Evolutionary conservation across 2,329 filamentous ascomycete genomes (phyloP), one percentile per base, ranked within the genome.

Genomic region (Hysterium pulicare): DNA sequence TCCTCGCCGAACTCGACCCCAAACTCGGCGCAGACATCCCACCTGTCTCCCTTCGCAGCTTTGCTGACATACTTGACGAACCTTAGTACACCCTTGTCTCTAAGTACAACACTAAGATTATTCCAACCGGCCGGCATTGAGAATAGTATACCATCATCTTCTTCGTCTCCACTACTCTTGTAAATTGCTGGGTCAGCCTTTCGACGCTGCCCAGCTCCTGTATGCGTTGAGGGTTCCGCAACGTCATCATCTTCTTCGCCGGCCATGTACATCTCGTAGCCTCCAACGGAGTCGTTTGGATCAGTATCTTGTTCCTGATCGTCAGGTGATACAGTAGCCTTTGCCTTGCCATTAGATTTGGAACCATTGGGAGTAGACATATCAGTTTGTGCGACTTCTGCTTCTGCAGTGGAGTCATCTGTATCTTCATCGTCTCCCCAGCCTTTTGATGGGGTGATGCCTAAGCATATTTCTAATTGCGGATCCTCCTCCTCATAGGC

Each of bases 61-160:
- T 76, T 76, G 67, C 86, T 94, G 17, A 98, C 86, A 66, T 97
- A 98, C 74, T 97, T 98, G 59, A 97, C 90, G 63, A 98, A 98
- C 64, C 88, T 84, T 61, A 98, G 74, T 11, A 86, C 85, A 11
- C 88, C 90, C 53, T 81, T 82, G 63, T 98, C 93, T 44, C 93
- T 79, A 53, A 97, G 72, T 23, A 97, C 93, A 51, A 98, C 81
- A 50, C 85, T 90, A 72, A 98, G 76, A 50, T 86, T 88, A 67
- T 97, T 97, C 93, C 93, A 98, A 6, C 74, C 72, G 2, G 84
- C 82, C 0, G 82, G 76, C 56, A 82, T 83, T 35, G 78, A 82
- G 62, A 87, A 86, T 24, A 87, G 67, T 39, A 87, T 80, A 0
- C 82, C 82, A 52, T 86, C 84, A 44, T 95, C 90, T 41, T 94